These are phyloP conservation scores for Cornus kousa DNA, from an alignment of 148 eudicot genomes.

Conservation along the genomic window DNA sequence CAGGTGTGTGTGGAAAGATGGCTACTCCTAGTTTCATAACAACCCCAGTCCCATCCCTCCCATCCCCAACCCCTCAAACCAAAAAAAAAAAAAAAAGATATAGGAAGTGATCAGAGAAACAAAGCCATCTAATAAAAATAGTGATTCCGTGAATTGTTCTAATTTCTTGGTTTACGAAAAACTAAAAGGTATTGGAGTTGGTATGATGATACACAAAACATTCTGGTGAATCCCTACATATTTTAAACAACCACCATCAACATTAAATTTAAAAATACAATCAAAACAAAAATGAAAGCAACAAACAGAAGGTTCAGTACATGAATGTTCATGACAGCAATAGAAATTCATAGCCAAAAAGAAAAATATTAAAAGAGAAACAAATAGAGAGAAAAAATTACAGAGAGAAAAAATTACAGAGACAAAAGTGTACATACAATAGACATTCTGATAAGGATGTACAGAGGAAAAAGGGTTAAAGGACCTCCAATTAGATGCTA, in stretches of 20 bases:
- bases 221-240: background rate
- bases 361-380: too few species aligned
- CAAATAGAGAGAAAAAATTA: background rate
- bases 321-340: too few species aligned
- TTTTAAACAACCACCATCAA: too few species aligned
- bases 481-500: background rate
- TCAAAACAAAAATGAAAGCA: background rate
- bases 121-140: background rate
- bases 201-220: too few species aligned
- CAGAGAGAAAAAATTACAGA: too few species aligned
- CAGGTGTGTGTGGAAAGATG: background rate
- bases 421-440: too few species aligned
- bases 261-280: too few species aligned
- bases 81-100: too few species aligned
- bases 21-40: background rate
- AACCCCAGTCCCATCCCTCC: too few species aligned
- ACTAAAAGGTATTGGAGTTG: background rate
- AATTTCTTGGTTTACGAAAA: background rate
- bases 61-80: too few species aligned
- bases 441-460: background rate
- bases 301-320: background rate
- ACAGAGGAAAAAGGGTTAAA: background rate
- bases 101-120: background rate
- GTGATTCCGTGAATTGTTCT: background rate
- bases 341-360: background rate